These are phyloP conservation scores for Globisporangium cystogenes DNA, from an alignment of 352 stramenopile genomes.

Conservation along the genomic window DNA sequence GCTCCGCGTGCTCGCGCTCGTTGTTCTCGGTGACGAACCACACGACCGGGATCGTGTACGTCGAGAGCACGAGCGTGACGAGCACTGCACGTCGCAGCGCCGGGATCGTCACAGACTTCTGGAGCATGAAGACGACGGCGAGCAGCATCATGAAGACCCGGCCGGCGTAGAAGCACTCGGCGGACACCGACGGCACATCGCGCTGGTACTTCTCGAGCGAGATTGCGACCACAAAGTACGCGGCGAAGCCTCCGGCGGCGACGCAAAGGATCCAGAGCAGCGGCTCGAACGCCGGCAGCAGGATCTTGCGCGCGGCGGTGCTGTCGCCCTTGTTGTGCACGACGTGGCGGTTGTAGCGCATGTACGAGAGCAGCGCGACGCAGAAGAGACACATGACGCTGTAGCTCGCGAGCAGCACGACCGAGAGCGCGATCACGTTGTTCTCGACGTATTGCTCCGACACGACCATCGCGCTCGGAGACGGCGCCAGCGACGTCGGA, in stretches of 20 bases:
- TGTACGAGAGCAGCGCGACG: conserved; percentile 36
- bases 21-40: conserved; percentile 6
- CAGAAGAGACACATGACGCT: conserved; percentile 35
- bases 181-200: conserved; percentile 5
- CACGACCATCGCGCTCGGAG: neutral
- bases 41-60: conserved; percentile 23
- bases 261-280: conserved; percentile 32
- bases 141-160: conserved; percentile 33
- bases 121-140: conserved; percentile 34
- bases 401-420: conserved; percentile 10
- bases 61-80: conserved; percentile 23
- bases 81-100: conserved; percentile 24
- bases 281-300: conserved; percentile 39
- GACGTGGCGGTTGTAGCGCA: conserved; percentile 50
- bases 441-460: conserved; percentile 6
- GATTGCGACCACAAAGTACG: conserved; percentile 13
- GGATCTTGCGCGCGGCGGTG: conserved; percentile 42
- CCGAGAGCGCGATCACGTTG: conserved; percentile 11
- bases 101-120: conserved; percentile 35
- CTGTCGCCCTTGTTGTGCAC: conserved; percentile 38
- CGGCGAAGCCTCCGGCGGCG: conserved; percentile 8
- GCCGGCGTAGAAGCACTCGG: conserved; percentile 23
- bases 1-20: neutral
- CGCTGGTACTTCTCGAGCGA: conserved; percentile 4
- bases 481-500: neutral